Evolutionary conservation across 1,284 basidiomycete genomes (phyloP).

Genomic region (Coniferiporia sulphurascens): DNA sequence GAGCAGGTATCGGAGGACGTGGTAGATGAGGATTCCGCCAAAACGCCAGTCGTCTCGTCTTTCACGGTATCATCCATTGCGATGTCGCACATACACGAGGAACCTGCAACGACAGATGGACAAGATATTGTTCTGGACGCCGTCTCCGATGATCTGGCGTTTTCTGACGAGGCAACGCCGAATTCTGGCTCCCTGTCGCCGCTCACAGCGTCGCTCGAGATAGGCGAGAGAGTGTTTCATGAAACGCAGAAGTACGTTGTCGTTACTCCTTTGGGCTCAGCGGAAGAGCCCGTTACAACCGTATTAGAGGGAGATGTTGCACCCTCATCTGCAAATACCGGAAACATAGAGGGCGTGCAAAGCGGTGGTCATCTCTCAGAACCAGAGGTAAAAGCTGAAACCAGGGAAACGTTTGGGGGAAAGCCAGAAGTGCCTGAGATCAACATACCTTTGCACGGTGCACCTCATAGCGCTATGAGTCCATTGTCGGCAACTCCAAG

Average conservation of each 20-base stretch:
- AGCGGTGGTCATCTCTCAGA: not conserved
- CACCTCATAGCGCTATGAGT: not conserved
- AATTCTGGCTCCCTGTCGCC: constrained; percentile 6
- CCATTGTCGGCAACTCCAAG: not conserved
- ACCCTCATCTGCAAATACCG: not conserved
- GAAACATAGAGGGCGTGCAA: not conserved
- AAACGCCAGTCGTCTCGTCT: constrained; percentile 4
- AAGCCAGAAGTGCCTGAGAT: no score
- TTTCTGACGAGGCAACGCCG: constrained; percentile 5
- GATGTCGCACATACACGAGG: not conserved
- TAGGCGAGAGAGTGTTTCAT: constrained; percentile 6
- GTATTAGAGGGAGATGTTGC: not conserved
- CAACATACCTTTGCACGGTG: not conserved
- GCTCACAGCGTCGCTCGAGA: constrained; percentile 8
- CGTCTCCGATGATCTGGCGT: not conserved
- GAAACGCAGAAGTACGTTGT: constrained; percentile 11
- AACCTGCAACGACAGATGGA: not conserved
- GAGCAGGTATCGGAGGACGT: not conserved
- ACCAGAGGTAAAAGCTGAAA: not conserved
- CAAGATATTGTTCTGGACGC: not conserved
- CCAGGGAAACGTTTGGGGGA: not conserved
- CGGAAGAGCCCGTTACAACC: not conserved
- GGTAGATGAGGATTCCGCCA: constrained; percentile 3
- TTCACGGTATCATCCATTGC: not conserved
- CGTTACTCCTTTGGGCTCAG: constrained; percentile 4